Conservation (phyloP, 2,329 filamentous ascomycete genomes). For the Dichotomopilus funicola region DNA sequence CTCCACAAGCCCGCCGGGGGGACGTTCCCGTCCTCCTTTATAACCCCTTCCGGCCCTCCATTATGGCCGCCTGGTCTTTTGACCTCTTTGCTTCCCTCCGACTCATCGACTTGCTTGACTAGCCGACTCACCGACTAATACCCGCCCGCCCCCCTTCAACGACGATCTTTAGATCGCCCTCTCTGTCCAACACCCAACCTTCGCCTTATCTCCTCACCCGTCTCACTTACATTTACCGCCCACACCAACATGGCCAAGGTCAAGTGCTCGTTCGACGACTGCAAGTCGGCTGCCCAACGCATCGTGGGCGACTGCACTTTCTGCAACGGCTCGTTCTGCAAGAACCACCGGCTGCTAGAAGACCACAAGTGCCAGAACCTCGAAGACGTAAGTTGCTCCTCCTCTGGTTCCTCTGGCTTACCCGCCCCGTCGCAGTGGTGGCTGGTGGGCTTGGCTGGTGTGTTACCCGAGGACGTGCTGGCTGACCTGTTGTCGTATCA, state of each 20-base stretch:
- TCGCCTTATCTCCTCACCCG: background rate
- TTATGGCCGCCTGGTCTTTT: background rate
- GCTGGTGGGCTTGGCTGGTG: slow-evolving; percentile 24
- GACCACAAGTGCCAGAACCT: slow-evolving; percentile 89
- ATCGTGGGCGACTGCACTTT: slow-evolving; percentile 97
- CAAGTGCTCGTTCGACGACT: slow-evolving; percentile 83
- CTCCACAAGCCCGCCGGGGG: background rate
- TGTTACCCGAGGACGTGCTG: slow-evolving; percentile 31
- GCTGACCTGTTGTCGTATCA: slow-evolving; percentile 35
- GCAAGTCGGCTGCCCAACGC: slow-evolving; percentile 78
- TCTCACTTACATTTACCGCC: background rate
- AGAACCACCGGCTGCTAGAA: slow-evolving; percentile 88
- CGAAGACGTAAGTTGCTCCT: slow-evolving; percentile 62
- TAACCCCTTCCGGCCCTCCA: slow-evolving; percentile 10
- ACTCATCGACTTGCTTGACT: background rate
- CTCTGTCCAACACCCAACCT: background rate
- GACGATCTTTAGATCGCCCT: background rate
- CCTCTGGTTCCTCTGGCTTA: background rate
- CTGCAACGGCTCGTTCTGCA: slow-evolving; percentile 90
- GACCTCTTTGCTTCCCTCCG: background rate
- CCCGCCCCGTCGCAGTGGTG: slow-evolving; percentile 20
- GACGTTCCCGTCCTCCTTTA: slow-evolving; percentile 11
- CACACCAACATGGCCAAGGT: slow-evolving; percentile 57
- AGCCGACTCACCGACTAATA: background rate
- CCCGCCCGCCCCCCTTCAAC: background rate